Evolutionary conservation across 2,329 filamentous ascomycete species (phyloP), one percentile per base, ranked within the genome.

Genomic region (Chalara sp.): DNA sequence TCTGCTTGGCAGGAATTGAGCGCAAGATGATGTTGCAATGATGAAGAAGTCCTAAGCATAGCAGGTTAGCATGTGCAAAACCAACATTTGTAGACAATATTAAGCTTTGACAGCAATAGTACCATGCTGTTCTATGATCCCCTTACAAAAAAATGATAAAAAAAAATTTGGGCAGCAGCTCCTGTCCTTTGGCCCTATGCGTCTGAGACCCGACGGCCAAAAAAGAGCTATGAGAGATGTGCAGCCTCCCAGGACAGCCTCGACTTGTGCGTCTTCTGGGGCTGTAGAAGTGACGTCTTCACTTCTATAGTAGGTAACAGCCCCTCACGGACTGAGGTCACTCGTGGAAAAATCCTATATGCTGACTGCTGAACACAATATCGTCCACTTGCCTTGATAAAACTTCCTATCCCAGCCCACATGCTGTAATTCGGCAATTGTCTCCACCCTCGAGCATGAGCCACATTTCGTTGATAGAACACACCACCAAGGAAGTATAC

Each of bases 341-440:
- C 59, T 33, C 62, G 51, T 21, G 63, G 61, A 50, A 62, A 58
- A 5, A 62, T 43, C 46, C 51, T 55, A 41, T 58, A 56, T 52
- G 55, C 59, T 48, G 52, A 55, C 47, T 60, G 11, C 54, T 54
- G 53, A 51, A 60, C 41, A 57, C 63, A 61, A 48, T 58, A 64
- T 51, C 58, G 56, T 54, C 55, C 60, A 62, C 62, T 74, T 79
- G 93, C 92, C 76, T 79, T 86, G 62, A 96, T 71, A 67, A 96
- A 95, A 60, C 79, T 83, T 71, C 87, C 84, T 55, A 96, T 87
- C 49, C 89, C 86, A 32, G 89, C 84, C 93, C 93, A 99, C 60
- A 96, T 79, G 60, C 81, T 83, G 72, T 93, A 96, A 71, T 99
- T 97, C 48, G 93, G 93, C 60, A 96, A 73, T 68, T 99, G 93